These are phyloP conservation scores for Hypoxylon sp. DNA, from an alignment of 2,329 filamentous ascomycete species.

Conservation along the genomic window DNA sequence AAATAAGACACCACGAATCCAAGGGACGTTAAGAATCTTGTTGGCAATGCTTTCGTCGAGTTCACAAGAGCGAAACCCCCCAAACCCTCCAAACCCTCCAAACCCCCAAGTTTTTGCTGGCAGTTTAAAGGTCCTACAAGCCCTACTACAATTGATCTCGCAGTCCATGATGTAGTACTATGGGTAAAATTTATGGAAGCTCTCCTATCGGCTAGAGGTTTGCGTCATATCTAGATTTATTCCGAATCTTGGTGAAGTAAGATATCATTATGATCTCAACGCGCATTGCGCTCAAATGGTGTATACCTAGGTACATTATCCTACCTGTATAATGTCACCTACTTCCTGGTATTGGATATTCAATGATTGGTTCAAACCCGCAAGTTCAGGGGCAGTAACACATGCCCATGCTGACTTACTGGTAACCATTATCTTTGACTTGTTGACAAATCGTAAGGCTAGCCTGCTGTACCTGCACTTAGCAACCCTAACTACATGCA, in stretches of 20 bases:
- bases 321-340: neutral
- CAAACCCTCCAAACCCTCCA: too few relatives aligned
- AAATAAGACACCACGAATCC: neutral
- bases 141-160: neutral
- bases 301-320: too few relatives aligned
- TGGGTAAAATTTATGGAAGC: too few relatives aligned
- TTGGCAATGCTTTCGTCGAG: neutral
- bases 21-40: neutral
- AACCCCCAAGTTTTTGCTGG: too few relatives aligned
- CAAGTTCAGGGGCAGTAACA: neutral
- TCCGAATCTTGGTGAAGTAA: too few relatives aligned
- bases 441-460: slow-evolving; percentile 1
- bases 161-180: too few relatives aligned
- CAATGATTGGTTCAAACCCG: too few relatives aligned
- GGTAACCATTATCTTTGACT: neutral
- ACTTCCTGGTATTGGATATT: too few relatives aligned
- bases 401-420: neutral
- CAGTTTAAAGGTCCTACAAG: neutral
- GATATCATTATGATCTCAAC: neutral
- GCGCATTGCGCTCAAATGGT: neutral
- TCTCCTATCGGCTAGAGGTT: neutral
- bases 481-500: neutral
- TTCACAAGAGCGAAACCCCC: too few relatives aligned
- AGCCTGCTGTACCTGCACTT: neutral
- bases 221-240: too few relatives aligned